Evolutionary conservation across 1,139 yeast genomes (phyloP), one percentile per base, ranked within the genome.

Genomic region (Oligophagozyma castellii): DNA sequence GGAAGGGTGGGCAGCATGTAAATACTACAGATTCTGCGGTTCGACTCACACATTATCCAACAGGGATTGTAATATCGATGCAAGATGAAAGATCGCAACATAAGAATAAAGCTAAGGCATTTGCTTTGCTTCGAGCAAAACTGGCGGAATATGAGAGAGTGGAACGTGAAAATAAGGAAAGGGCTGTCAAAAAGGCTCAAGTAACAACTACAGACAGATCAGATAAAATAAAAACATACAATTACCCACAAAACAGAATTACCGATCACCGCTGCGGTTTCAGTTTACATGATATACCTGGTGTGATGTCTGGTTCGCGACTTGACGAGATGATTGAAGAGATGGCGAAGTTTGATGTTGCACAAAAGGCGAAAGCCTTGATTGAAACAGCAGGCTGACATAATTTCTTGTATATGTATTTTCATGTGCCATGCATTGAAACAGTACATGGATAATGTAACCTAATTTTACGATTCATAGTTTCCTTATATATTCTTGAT

Each of bases 1-100:
- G 98, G 3, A 79, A 93, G 39, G 99, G 99, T 32, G 99, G 99
- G 0, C 99, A 89, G 56, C 98, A 92, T 51, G 99, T 89, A 27
- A 89, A 92, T 50, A 89, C 95, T 12, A 89, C 98, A 0, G 98
- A 89, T 51, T 83, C 95, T 1, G 99, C 98, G 0, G 96, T 89
- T 12, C 65, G 98, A 43, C 59, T 92, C 22, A 84, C 92, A 0
- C 99, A 89, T 56, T 63, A 78, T 12, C 96, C 98, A 2, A 75
- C 95, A 0, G 95, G 96, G 3, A 73, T 83, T 25, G 75, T 73
- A 10, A 95, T 89, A 3, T 65, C 73, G 32, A 93, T 89, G 63
- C 98, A 92, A 51, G 95, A 89, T 49, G 95, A 84, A 48, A 60
- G 99, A 37, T 84, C 95, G 0, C 99, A 89, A 55, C 95, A 92